Conservation (phyloP, 148 eudicot species). For the Camellia lanceoleosa region DNA sequence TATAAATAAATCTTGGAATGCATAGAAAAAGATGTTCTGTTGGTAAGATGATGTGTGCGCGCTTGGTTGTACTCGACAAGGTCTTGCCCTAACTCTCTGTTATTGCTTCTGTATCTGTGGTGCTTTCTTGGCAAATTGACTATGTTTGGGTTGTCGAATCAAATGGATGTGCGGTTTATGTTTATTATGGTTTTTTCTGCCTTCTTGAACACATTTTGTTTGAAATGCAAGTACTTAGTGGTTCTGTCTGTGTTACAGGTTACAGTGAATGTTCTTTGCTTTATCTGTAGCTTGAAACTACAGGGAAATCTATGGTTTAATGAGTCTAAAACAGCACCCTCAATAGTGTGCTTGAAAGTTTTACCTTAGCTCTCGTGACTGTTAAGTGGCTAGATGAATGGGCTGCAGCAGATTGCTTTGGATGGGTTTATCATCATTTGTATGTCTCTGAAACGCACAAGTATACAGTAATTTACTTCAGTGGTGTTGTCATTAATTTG, state of each 20-base stretch:
- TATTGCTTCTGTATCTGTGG: too few relatives aligned
- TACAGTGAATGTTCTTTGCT: not conserved
- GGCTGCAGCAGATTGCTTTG: not conserved
- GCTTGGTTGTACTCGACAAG: too few relatives aligned
- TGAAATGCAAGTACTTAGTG: conserved; percentile 6
- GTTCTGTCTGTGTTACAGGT: not conserved
- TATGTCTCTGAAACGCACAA: conserved; percentile 3
- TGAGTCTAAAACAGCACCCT: not conserved
- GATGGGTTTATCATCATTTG: conserved; percentile 11
- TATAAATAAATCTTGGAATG: too few relatives aligned
- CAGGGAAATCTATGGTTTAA: not conserved
- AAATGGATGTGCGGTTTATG: not conserved
- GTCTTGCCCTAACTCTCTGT: too few relatives aligned
- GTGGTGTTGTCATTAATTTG: not conserved
- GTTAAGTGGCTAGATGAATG: not conserved
- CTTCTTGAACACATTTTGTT: not conserved
- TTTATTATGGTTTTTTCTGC: not conserved
- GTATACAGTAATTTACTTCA: not conserved
- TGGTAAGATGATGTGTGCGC: too few relatives aligned
- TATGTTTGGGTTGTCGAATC: too few relatives aligned
- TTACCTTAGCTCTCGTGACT: conserved; percentile 5
- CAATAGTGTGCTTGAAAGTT: not conserved
- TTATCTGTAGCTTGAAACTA: conserved; percentile 3
- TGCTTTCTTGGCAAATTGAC: too few relatives aligned
- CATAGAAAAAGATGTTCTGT: too few relatives aligned